Conservation (phyloP, 2,329 filamentous ascomycete genomes). For the Macroventuria anomochaeta region DNA sequence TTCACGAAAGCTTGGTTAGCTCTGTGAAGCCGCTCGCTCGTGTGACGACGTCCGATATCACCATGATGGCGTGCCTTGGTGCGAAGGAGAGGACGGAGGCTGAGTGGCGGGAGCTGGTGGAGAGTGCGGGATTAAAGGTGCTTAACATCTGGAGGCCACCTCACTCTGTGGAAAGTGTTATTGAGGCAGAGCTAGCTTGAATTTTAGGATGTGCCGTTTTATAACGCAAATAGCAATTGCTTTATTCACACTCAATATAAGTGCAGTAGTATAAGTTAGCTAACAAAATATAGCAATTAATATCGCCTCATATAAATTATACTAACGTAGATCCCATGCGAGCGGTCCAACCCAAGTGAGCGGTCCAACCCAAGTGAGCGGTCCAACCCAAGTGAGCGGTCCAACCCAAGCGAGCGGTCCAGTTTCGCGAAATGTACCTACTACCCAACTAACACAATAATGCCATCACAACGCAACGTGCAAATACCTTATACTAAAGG, state of each 20-base stretch:
- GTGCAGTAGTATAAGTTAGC: not conserved
- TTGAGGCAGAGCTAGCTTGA: conserved; percentile 16
- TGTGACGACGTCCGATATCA: conserved; percentile 43
- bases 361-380: no score
- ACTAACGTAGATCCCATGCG: not conserved
- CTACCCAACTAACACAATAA: not conserved
- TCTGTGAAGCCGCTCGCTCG: conserved; percentile 44
- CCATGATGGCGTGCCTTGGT: conserved; percentile 48
- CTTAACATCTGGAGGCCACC: conserved; percentile 16
- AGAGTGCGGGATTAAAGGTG: conserved; percentile 16
- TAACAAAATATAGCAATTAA: not conserved
- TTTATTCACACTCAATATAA: not conserved
- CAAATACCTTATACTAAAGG: not conserved
- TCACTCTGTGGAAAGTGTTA: conserved; percentile 19
- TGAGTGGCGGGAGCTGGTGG: conserved; percentile 45
- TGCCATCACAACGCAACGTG: not conserved
- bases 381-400: not conserved
- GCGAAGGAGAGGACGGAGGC: conserved; percentile 47
- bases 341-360: no score
- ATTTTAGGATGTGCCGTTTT: not conserved
- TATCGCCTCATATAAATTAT: not conserved
- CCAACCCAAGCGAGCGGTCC: not conserved
- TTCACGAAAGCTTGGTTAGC: conserved; percentile 51
- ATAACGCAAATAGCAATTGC: conserved; percentile 3
- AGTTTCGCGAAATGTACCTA: not conserved